Conservation (phyloP, 2,329 filamentous ascomycete species). For the Didymella pinodella region DNA sequence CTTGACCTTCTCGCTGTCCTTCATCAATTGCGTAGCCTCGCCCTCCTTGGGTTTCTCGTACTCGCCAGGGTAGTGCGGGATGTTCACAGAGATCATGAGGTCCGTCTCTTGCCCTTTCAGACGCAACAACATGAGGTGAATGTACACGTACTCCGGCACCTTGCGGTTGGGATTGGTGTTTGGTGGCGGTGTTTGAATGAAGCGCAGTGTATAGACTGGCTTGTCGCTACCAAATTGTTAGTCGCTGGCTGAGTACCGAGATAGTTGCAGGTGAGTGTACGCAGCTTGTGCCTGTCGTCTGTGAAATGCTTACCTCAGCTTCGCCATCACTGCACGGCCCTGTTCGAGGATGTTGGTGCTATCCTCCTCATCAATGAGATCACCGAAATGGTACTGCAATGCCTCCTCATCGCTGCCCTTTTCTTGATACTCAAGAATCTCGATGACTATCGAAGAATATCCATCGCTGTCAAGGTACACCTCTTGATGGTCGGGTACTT, state of each 20-base stretch:
- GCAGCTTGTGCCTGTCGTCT: conserved; percentile 9
- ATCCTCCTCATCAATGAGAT: conserved; percentile 54
- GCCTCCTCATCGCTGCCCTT: conserved; percentile 74
- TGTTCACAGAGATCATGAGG: conserved; percentile 84
- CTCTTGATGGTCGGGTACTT: conserved; percentile 89
- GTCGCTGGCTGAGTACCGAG: background rate
- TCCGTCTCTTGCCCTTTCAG: conserved; percentile 80
- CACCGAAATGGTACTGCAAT: conserved; percentile 58
- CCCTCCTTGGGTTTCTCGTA: conserved; percentile 73
- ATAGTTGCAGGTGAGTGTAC: background rate
- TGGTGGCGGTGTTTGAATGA: conserved; percentile 58
- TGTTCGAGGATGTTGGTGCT: conserved; percentile 47
- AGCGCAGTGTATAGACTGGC: conserved; percentile 74
- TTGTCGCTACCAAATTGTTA: conserved; percentile 47
- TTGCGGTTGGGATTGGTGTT: conserved; percentile 40
- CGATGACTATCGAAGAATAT: conserved; percentile 87
- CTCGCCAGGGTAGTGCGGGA: conserved; percentile 79
- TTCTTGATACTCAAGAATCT: conserved; percentile 84
- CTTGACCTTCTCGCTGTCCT: conserved; percentile 67
- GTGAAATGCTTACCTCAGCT: conserved; percentile 48
- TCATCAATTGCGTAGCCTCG: conserved; percentile 66
- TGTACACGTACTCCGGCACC: conserved; percentile 68
- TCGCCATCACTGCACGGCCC: conserved; percentile 39
- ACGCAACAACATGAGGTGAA: conserved; percentile 79
- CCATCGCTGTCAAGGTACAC: conserved; percentile 86